These are phyloP conservation scores for Neurospora sp. DNA, from an alignment of 495 filamentous ascomycete species.

Conservation along the genomic window DNA sequence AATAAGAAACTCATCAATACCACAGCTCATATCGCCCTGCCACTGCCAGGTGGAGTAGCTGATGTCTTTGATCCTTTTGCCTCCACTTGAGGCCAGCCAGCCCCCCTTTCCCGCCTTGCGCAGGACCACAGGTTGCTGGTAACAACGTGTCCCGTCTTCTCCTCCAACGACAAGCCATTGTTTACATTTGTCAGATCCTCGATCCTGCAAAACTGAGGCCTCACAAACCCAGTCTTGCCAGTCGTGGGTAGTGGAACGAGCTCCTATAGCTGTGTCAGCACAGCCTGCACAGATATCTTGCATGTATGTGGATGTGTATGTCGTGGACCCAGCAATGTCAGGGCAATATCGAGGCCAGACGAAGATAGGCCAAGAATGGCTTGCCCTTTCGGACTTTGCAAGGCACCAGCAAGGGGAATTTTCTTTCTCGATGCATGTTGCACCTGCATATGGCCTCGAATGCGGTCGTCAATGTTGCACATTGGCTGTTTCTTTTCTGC, in stretches of 20 bases:
- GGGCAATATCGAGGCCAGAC: background rate
- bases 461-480: background rate
- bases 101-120: background rate
- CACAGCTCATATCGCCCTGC: background rate
- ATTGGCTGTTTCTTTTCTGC: background rate
- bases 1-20: background rate
- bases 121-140: background rate
- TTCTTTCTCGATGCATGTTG: background rate
- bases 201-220: background rate
- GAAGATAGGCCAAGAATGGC: background rate
- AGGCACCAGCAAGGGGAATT: background rate
- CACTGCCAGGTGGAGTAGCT: background rate
- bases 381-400: background rate
- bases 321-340: background rate
- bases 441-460: background rate
- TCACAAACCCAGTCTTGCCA: background rate
- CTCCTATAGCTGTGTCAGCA: background rate
- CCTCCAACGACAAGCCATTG: background rate
- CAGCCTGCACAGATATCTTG: background rate
- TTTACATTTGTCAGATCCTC: background rate
- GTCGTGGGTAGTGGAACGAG: background rate
- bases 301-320: background rate
- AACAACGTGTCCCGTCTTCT: background rate
- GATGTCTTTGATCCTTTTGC: background rate
- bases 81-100: background rate